Evolutionary conservation across 164 flowering plant species (phyloP), one percentile per base, ranked within the genome.

Genomic region (Taxillus chinensis): DNA sequence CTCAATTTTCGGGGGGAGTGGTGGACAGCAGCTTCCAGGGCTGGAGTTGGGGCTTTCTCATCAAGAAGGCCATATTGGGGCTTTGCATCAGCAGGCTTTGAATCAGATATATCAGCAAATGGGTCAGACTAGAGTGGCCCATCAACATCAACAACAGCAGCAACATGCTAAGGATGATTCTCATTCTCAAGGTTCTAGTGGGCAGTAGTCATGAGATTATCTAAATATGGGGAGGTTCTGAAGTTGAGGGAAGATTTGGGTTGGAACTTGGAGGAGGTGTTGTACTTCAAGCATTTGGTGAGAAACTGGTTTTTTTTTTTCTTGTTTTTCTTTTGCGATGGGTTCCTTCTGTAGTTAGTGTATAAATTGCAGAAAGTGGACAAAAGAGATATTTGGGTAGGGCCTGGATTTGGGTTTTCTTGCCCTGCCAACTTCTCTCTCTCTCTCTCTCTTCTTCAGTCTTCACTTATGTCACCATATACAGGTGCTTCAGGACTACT

Each of bases 91-190:
- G 41, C 86, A 80, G 39, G 77, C 86, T 8, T 65, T 83, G 59
- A 75, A 45, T 52, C 84, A 83, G 64, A 69, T 83, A 62, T 82
- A 83, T 62, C 86, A 85, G 66, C 51, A 48, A 14, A 48, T 48
- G 51, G 51, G 51, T 11, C 51, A 48, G 51, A 14, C 4, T 8
- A 48, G 51, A 11, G 51, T 48, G 51, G 13, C 9, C 51, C 10
- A 48, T 48, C 27, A 27, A 27, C 51, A 48, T 3, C 51, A 48
- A 2, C 10, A 4, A 27, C 51, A 48, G 51, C 51, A 48, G 13
- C 10, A 4, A 8, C 13, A 11, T 48, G 9, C 51, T 11, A 48
- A 48, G 51, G 51, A 48, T 48, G 51, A 48, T 48, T 27, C 27
- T 27, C 27, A 27, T 27, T 48, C 51, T 14, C 51, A 48, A 11